Base-by-base conservation (phyloP, 1,139 yeast species). In the Blastobotrys buckinghamii region DNA sequence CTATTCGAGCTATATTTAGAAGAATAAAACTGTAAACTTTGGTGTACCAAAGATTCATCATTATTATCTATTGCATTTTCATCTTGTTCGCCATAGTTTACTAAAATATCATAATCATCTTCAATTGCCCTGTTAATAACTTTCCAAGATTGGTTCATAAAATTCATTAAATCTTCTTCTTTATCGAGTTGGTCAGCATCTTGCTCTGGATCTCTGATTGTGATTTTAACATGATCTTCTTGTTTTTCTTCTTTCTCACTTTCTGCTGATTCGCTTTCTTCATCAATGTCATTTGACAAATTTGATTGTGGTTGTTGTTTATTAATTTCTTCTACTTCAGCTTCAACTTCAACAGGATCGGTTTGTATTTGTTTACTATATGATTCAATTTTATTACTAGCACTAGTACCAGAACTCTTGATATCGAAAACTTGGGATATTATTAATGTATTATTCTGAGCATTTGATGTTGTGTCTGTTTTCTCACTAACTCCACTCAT, bases 41-140 rank as follows among this genome's bases (percentile, higher is more conserved):
- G 60, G 1, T 56, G 42, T 2, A 58, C 48, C 8, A 49, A 39
- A 20, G 40, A 47, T 45, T 47, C 52, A 15, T 41, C 44, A 12
- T 39, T 38, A 1, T 29, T 44, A 12, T 51, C 45, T 10, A 38
- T 53, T 5, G 48, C 26, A 7, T 45, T 51, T 16, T 39, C 40
- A 38, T 48, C 22, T 49, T 34, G 44, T 47, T 50, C 46, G 44
- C 61, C 49, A 44, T 72, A 73, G 44, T 65, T 65, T 20, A 54
- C 55, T 15, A 71, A 51, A 17, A 72, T 59, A 48, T 72, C 70
- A 37, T 66, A 60, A 20, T 68, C 69, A 15, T 70, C 70, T 17
- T 64, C 68, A 15, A 70, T 50, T 1, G 70, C 70, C 15, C 77
- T 64, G 35, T 70, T 71, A 9, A 75, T 60, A 9, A 73, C 62